Percentiles rank a stretch among this genome's conserved stretches.
These are phyloP conservation scores for Teunomyces pallodes DNA, from an alignment of 805 yeast genomes.

Conservation along the genomic window DNA sequence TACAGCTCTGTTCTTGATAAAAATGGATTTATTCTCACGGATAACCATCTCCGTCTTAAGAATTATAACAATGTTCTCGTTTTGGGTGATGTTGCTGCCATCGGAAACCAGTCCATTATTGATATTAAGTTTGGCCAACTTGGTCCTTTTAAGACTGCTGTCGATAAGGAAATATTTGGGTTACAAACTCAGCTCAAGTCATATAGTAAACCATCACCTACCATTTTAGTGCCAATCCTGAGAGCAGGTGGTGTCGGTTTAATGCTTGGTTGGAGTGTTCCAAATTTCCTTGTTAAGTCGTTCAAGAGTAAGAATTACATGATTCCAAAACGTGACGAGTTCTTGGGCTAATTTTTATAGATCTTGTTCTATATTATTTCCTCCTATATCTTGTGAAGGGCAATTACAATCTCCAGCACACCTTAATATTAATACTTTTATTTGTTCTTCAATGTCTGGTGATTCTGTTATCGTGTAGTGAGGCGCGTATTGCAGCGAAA, in stretches of 20 bases:
- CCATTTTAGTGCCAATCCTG: constrained; percentile 30
- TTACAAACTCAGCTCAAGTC: constrained; percentile 9
- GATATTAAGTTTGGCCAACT: constrained; percentile 25
- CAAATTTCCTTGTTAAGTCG: constrained; percentile 25
- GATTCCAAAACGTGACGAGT: constrained; percentile 20
- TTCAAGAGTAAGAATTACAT: constrained; percentile 28
- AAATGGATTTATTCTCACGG: constrained; percentile 28
- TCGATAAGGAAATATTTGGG: constrained; percentile 15
- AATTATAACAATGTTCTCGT: constrained; percentile 28
- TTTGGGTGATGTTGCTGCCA: constrained; percentile 33
- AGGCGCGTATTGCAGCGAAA: neutral
- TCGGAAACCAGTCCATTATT: constrained; percentile 19
- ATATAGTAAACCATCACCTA: constrained; percentile 13
- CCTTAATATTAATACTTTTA: too few relatives aligned
- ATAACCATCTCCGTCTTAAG: constrained; percentile 23
- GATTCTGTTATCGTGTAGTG: neutral
- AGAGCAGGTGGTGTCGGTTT: constrained; percentile 36
- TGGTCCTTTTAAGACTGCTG: constrained; percentile 11
- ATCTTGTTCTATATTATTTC: neutral
- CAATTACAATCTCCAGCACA: too few relatives aligned
- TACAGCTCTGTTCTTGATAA: constrained; percentile 17
- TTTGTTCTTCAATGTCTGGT: too few relatives aligned
- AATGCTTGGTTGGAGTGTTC: constrained; percentile 25
- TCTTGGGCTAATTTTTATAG: constrained; percentile 8
- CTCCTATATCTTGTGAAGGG: too few relatives aligned